These are phyloP conservation scores for Hypoxylon lenormandii DNA, from an alignment of 495 filamentous ascomycete genomes.

Conservation along the genomic window DNA sequence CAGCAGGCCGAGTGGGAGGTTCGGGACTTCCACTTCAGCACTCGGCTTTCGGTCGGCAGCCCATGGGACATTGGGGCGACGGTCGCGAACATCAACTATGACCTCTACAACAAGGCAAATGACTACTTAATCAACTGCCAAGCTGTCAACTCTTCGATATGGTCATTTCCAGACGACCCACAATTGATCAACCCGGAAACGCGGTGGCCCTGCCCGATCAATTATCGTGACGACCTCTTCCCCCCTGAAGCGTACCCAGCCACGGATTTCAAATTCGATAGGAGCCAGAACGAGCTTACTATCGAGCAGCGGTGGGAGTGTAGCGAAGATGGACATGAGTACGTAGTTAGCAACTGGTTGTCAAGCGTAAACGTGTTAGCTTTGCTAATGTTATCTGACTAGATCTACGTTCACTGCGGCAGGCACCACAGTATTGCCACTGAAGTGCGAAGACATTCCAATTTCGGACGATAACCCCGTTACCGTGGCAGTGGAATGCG, in stretches of 20 bases:
- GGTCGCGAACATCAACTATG: slow-evolving; percentile 6
- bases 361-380: too few species aligned
- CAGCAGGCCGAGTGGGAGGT: slow-evolving; percentile 20
- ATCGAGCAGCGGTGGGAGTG: slow-evolving; percentile 28
- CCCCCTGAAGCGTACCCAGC: slow-evolving; percentile 33
- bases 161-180: neutral
- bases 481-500: slow-evolving; percentile 2
- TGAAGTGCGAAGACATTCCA: slow-evolving; percentile 15
- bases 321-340: slow-evolving; percentile 14
- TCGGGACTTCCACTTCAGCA: slow-evolving; percentile 7
- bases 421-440: slow-evolving; percentile 14
- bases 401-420: slow-evolving; percentile 15
- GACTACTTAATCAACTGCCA: slow-evolving; percentile 28
- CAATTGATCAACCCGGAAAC: slow-evolving; percentile 13
- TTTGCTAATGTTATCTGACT: neutral
- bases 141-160: neutral
- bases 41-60: neutral
- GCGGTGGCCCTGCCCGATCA: slow-evolving; percentile 23
- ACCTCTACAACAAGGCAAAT: slow-evolving; percentile 26
- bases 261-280: slow-evolving; percentile 27
- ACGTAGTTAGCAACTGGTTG: neutral
- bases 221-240: slow-evolving; percentile 27
- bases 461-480: slow-evolving; percentile 1
- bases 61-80: slow-evolving; percentile 6
- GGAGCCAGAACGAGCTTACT: slow-evolving; percentile 10